Evolutionary conservation across 2,329 filamentous ascomycete species (phyloP), one percentile per base, ranked within the genome.

Genomic region (Pseudodiploospora longispora): DNA sequence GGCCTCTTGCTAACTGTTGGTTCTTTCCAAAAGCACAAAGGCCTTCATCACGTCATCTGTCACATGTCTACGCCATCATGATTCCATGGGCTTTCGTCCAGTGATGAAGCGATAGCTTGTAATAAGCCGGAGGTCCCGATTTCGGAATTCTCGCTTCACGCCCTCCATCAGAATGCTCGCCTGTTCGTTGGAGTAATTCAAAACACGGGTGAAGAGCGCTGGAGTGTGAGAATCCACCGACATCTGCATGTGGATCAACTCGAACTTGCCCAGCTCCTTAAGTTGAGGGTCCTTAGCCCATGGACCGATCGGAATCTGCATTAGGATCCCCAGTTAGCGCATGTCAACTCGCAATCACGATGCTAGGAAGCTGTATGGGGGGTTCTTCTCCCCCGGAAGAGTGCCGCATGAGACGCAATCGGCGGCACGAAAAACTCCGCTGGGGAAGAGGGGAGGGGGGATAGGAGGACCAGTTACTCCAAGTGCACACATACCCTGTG

Each of bases 171-270:
- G 51, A 2, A 64, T 55, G 46, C 62, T 53, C 0, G 66, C 65
- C 27, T 67, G 64, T 35, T 72, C 68, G 7, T 67, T 55, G 1
- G 64, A 55, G 43, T 63, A 68, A 38, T 60, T 58, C 48, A 56
- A 59, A 0, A 66, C 64, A 1, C 66, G 57, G 0, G 64, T 64
- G 47, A 68, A 65, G 7, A 69, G 53, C 0, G 66, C 66, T 0
- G 62, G 65, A 1, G 63, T 66, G 42, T 69, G 63, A 8, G 65
- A 67, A 38, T 64, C 66, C 2, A 65, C 64, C 10, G 64, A 64
- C 65, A 68, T 67, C 43, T 68, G 64, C 65, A 68, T 67, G 37
- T 68, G 63, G 0, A 60, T 52, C 36, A 61, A 52, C 52, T 67
- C 64, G 40, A 57, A 66, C 1, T 53, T 52, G 33, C 64, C 64